Evolutionary conservation across 2,329 filamentous ascomycete genomes (phyloP), one percentile per base, ranked within the genome.

Genomic region (Diplocarpon mali): DNA sequence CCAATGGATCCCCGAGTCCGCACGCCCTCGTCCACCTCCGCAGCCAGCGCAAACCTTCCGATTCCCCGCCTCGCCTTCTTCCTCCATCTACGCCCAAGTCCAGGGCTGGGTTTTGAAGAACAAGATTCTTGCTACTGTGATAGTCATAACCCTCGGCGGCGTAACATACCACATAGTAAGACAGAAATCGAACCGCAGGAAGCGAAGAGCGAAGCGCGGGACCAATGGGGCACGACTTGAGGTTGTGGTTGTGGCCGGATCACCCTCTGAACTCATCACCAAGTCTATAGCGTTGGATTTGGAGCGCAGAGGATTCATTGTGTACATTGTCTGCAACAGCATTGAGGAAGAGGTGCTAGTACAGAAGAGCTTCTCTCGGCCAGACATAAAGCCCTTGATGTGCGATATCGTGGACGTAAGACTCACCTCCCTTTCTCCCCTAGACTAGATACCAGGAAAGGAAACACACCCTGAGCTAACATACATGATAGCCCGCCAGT

Each of bases 251-350:
- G 75, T 96, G 50, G 88, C 88, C 16, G 90, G 90, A n/a, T 88
- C 86, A 15, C 84, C 87, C 2, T 78, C 82, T 40, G 80, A 94
- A 57, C 84, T 89, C 13, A 72, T 95, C 59, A 90, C 87, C 6
- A 83, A 81, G 58, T 87, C 86, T 10, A 70, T 96, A 43, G 80
- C 87, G 2, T 67, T 89, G 38, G 92, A 98, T 60, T 70, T 98
- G 54, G 92, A 96, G 66, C 74, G 88, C 48, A 78, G 88, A 52
- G 92, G 92, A 4, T 96, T 93, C 63, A 85, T 96, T 49, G 86
- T 96, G 45, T 98, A 88, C 63, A 72, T 98, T 48, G 85, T 94
- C 1, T 90, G 88, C 57, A 83, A 79, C 52, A 86, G 79, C n/a
- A 68, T 80, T 47, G 85, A 95, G 57, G 90, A 96, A 54, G 88